These are phyloP conservation scores for Trypanosoma cruzi DNA, from an alignment of 208 protist genomes.

Conservation along the genomic window DNA sequence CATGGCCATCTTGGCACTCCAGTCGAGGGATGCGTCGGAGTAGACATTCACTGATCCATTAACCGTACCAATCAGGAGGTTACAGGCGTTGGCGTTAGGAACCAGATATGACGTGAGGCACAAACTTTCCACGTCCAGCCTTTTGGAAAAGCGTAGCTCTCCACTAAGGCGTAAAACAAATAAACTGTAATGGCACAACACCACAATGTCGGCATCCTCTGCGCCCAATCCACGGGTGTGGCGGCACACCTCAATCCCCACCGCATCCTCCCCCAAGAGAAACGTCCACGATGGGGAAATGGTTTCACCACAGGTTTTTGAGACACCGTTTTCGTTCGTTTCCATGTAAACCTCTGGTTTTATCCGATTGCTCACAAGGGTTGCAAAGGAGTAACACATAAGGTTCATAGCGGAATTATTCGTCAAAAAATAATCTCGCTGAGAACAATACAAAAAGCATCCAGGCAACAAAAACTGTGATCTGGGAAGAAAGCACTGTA, in stretches of 20 bases:
- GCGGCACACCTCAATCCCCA: constrained; percentile 71
- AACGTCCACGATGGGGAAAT: constrained; percentile 60
- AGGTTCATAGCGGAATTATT: constrained; percentile 83
- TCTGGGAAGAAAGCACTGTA: constrained; percentile 65
- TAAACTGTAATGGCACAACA: constrained; percentile 76
- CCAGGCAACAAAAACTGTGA: constrained; percentile 85
- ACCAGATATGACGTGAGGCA: constrained; percentile 66
- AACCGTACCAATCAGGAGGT: constrained; percentile 85
- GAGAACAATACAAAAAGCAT: constrained; percentile 57
- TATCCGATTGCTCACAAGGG: constrained; percentile 32
- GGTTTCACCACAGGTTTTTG: background rate
- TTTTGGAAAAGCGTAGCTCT: constrained; percentile 43
- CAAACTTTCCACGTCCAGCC: constrained; percentile 76
- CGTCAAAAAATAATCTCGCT: constrained; percentile 70
- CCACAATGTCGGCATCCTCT: constrained; percentile 73
- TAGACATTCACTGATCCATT: constrained; percentile 82
- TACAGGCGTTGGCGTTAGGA: constrained; percentile 45
- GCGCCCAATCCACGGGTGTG: constrained; percentile 41
- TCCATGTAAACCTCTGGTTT: background rate
- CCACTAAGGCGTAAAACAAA: constrained; percentile 71
- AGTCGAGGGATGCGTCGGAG: constrained; percentile 84
- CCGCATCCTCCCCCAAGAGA: constrained; percentile 87
- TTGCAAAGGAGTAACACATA: constrained; percentile 79
- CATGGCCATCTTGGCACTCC: constrained; percentile 67
- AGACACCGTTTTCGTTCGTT: constrained; percentile 19